phyloP scores from a whole-genome alignment of 2,329 filamentous ascomycete genomes.

The Colletotrichum liriopes region DNA sequence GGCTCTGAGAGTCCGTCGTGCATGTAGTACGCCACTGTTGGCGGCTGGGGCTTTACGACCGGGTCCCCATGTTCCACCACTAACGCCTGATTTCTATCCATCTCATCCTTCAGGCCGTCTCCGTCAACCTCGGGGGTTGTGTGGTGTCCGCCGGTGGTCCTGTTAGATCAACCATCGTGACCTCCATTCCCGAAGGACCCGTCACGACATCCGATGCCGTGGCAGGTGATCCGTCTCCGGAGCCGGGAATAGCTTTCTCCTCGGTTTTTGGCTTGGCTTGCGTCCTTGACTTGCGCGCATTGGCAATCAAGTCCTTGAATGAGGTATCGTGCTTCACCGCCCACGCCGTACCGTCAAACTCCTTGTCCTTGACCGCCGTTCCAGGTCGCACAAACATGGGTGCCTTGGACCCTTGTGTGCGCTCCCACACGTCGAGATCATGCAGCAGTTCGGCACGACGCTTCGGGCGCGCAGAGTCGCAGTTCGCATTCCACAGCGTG shows the following conservation, averaged over 20 bases:
- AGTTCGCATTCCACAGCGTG: constrained; percentile 97
- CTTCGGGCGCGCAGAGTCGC: constrained; percentile 84
- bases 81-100: background rate
- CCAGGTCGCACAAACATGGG: constrained; percentile 51
- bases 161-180: constrained; percentile 16
- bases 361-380: constrained; percentile 81
- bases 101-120: background rate
- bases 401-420: constrained; percentile 79
- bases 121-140: background rate
- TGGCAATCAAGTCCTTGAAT: constrained; percentile 85
- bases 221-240: background rate
- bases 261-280: constrained; percentile 54
- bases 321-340: constrained; percentile 79
- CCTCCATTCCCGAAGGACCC: background rate
- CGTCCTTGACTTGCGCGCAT: constrained; percentile 73
- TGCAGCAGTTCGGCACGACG: constrained; percentile 79
- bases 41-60: constrained; percentile 9
- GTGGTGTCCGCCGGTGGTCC: background rate
- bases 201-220: background rate
- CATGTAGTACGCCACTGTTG: constrained; percentile 24
- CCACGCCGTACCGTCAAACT: constrained; percentile 88
- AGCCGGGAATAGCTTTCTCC: constrained; percentile 1
- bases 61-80: background rate
- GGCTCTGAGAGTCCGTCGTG: constrained; percentile 38
- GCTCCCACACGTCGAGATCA: constrained; percentile 90